Base-by-base conservation (phyloP, 2,329 filamentous ascomycete genomes). In the Aspergillus piperis region DNA sequence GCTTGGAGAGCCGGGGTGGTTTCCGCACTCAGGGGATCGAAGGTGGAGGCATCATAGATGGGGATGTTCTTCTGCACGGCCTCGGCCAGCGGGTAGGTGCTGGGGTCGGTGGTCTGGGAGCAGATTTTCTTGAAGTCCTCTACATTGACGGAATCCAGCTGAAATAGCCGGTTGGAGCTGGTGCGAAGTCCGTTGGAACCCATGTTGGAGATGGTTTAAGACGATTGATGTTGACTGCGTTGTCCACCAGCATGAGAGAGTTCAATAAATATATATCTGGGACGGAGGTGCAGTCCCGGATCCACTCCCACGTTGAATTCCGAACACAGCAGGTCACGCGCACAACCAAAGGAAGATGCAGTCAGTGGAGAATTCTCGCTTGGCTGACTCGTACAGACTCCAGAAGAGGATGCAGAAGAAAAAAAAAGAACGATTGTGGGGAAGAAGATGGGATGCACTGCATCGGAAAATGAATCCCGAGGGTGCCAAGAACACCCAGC, bases 31-130 rank as follows among this genome's bases (percentile, higher is more conserved):
- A 74, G 60, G 3, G 75, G 66, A 3, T 78, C 70, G 59, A 78
- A 77, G 2, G 68, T 62, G 0, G 72, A 65, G 5, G 84, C 74
- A 36, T 83, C 71, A 72, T 88, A 88, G 61, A 87, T 79, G 0
- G 85, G 85, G 3, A 88, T 76, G 63, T 86, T 86, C 41, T 78
- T 72, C 21, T 78, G 57, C 23, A 86, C 73, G 3, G 71, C 62
- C 6, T 67, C 67, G 1, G 83, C 79, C 1, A 84, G 76, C 0
- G 83, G 83, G 59, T 86, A 87, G 3, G 74, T 67, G 10, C 70
- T 59, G 23, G 64, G 62, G 5, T 73, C 66, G 7, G 73, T 69
- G 10, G 68, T 76, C 52, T 79, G 77, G 2, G 77, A 78, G 64
- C 79, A 84, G 27, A 84, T 71, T 2, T 68, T 65, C 60, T 77